phyloP scores from a whole-genome alignment of 2,329 filamentous ascomycete species.

The Hypoxylon sp. region DNA sequence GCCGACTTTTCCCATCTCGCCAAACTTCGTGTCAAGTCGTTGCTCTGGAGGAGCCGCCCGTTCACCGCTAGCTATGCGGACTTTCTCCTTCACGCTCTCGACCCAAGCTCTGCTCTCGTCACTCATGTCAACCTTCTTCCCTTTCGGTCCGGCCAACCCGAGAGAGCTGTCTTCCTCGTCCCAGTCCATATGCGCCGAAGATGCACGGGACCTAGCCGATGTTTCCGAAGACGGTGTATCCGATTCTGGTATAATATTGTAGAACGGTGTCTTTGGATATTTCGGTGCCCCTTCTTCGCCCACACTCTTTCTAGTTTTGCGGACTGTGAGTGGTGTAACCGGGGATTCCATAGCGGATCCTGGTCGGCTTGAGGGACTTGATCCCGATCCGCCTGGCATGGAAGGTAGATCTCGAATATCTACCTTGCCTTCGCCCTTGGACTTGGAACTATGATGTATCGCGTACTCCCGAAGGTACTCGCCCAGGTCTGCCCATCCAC shows the following conservation, averaged over 20 bases:
- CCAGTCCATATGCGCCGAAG: constrained; percentile 68
- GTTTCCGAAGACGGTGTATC: constrained; percentile 63
- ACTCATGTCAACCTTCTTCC: constrained; percentile 75
- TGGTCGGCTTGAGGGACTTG: constrained; percentile 61
- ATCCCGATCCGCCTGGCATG: constrained; percentile 54
- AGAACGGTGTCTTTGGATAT: constrained; percentile 62
- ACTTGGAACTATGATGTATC: constrained; percentile 86
- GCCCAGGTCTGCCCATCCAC: constrained; percentile 97
- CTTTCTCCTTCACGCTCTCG: constrained; percentile 85
- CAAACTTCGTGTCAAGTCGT: constrained; percentile 66
- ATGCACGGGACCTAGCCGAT: constrained; percentile 65
- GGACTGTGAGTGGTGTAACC: constrained; percentile 67
- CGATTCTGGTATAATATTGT: constrained; percentile 52
- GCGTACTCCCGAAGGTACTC: constrained; percentile 97
- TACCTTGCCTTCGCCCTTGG: constrained; percentile 67
- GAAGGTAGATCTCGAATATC: constrained; percentile 69
- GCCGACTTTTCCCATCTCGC: constrained; percentile 79
- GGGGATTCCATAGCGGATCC: constrained; percentile 58
- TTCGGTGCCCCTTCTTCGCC: constrained; percentile 56
- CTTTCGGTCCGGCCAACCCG: constrained; percentile 79
- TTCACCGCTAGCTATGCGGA: constrained; percentile 78
- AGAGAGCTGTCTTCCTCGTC: constrained; percentile 73
- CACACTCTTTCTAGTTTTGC: constrained; percentile 67
- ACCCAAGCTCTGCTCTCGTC: constrained; percentile 85
- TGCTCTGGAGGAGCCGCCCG: constrained; percentile 55